phyloP scores from a whole-genome alignment of 345 rosid genomes.

The Acer saccharum region DNA sequence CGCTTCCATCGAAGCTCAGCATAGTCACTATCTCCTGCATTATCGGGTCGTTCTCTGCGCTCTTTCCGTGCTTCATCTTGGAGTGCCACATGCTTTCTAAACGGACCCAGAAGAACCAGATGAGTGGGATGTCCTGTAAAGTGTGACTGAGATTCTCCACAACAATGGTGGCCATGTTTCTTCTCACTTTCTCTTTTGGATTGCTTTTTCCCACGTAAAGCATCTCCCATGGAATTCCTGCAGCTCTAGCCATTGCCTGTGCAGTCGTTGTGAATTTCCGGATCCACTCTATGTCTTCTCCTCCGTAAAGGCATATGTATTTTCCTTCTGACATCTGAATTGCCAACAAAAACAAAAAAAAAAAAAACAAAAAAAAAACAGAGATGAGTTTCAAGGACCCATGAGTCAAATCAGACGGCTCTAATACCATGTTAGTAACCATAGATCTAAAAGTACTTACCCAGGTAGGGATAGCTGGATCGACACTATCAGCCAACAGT shows the following conservation, averaged over 20 bases:
- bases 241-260: constrained; percentile 34
- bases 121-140: constrained; percentile 13
- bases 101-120: constrained; percentile 62
- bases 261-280: constrained; percentile 38
- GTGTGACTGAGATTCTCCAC: constrained; percentile 36
- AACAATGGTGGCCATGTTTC: constrained; percentile 19
- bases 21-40: constrained; percentile 52
- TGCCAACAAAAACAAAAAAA: not conserved
- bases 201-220: constrained; percentile 62
- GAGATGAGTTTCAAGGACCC: no score
- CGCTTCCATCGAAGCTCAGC: constrained; percentile 65
- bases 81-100: constrained; percentile 83
- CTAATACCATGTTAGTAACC: no score
- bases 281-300: constrained; percentile 64
- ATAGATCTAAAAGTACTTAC: constrained; percentile 18
- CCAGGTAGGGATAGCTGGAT: constrained; percentile 40
- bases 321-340: constrained; percentile 38
- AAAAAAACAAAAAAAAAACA: not conserved
- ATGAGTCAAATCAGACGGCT: no score
- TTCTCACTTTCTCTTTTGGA: constrained; percentile 30
- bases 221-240: constrained; percentile 43
- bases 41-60: constrained; percentile 44
- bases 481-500: constrained; percentile 47
- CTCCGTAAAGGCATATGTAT: constrained; percentile 56
- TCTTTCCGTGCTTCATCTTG: constrained; percentile 36